These are phyloP conservation scores for Cocos nucifera DNA, from an alignment of 176 grass and related monocot genomes.

Conservation along the genomic window DNA sequence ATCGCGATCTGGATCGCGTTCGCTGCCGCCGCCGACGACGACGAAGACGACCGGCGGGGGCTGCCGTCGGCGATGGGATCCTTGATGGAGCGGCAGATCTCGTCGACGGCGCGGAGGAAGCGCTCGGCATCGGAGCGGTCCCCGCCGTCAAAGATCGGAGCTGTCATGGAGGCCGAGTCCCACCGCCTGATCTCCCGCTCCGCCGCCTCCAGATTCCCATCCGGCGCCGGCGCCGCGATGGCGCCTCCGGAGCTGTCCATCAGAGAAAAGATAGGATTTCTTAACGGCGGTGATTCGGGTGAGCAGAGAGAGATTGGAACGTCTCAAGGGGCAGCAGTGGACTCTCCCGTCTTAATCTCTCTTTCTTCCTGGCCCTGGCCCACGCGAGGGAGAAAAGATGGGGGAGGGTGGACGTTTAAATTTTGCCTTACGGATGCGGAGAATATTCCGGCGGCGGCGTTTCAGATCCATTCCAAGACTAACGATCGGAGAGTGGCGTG, in stretches of 20 bases:
- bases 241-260: conserved; percentile 46
- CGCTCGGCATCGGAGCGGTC: conserved; percentile 37
- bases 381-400: too few relatives aligned
- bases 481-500: too few relatives aligned
- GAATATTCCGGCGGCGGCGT: too few relatives aligned
- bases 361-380: too few relatives aligned
- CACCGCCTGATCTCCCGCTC: conserved; percentile 48
- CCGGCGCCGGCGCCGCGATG: not conserved
- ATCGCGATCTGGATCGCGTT: conserved; percentile 3
- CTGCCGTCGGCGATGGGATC: conserved; percentile 30
- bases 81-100: conserved; percentile 43
- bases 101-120: conserved; percentile 61
- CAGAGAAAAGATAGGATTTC: not conserved
- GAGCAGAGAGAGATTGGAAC: not conserved
- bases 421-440: too few relatives aligned
- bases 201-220: conserved; percentile 41
- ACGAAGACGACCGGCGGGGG: conserved; percentile 34
- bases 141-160: conserved; percentile 24
- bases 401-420: too few relatives aligned
- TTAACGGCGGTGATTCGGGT: not conserved
- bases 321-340: too few relatives aligned
- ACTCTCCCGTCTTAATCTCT: too few relatives aligned
- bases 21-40: conserved; percentile 17
- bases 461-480: too few relatives aligned
- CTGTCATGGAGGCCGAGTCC: conserved; percentile 23